A percentile compares a stretch with the other conserved stretches of the same genome.
phyloP scores from a whole-genome alignment of 495 filamentous ascomycete species.

The Neurospora terricola region DNA sequence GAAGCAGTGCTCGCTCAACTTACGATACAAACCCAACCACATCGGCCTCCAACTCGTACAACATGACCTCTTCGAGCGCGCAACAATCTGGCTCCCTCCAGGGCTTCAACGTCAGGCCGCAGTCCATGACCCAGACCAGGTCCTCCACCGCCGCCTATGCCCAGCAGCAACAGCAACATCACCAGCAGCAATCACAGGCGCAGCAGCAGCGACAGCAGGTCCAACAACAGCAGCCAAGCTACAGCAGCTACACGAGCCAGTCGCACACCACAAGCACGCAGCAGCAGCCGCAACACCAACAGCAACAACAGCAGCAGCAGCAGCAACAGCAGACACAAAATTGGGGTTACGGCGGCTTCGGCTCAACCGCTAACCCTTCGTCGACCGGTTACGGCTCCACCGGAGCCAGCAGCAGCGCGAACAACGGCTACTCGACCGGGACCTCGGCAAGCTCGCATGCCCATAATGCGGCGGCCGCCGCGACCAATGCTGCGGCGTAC shows the following conservation, averaged over 20 bases:
- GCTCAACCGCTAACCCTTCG: conserved; percentile 1
- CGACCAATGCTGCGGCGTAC: conserved; percentile 1
- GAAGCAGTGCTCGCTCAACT: conserved; percentile 6
- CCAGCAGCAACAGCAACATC: conserved; percentile 17
- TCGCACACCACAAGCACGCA: conserved; percentile 7
- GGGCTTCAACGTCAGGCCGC: conserved; percentile 18
- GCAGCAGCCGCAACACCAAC: conserved; percentile 5
- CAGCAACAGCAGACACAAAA: conserved; percentile 3
- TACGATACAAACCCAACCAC: conserved; percentile 13
- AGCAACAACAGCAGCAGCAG: background rate
- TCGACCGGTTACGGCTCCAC: conserved; percentile 11
- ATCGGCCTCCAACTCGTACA: conserved; percentile 4
- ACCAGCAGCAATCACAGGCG: conserved; percentile 7
- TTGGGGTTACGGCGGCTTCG: conserved; percentile 7
- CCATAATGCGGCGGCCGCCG: background rate
- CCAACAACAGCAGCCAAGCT: conserved; percentile 8
- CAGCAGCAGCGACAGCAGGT: conserved; percentile 12
- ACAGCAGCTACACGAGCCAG: conserved; percentile 11
- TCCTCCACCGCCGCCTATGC: conserved; percentile 10
- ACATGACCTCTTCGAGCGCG: conserved; percentile 2
- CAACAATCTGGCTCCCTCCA: conserved; percentile 15
- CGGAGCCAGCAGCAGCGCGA: background rate
- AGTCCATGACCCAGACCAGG: conserved; percentile 10
- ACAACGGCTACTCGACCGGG: conserved; percentile 6
- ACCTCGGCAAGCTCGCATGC: conserved; percentile 2